Evolutionary conservation across 345 rosid species (phyloP).

Genomic region (Salix suchowensis): DNA sequence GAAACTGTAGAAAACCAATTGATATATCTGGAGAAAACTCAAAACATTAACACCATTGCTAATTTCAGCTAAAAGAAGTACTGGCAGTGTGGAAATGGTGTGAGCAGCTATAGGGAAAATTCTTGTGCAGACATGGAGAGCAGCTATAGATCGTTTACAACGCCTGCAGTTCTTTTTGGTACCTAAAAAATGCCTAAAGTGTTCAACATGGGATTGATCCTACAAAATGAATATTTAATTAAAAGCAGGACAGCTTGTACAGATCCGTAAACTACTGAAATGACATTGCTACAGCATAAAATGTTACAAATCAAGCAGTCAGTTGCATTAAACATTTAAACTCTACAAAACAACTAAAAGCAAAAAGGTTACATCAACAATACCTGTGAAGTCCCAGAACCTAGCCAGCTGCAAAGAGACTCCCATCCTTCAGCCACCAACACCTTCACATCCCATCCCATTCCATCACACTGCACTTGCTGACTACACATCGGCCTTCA

Average conservation of each 20-base stretch:
- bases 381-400: not conserved
- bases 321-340: not conserved
- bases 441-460: not conserved
- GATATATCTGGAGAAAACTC: not conserved
- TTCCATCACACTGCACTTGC: not conserved
- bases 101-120: not conserved
- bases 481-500: not conserved
- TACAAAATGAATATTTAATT: not conserved
- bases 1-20: not conserved
- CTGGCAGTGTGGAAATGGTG: not conserved
- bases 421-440: not conserved
- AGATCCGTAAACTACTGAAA: slow-evolving; percentile 8
- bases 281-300: slow-evolving; percentile 15
- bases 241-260: not conserved
- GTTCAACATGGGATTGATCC: not conserved
- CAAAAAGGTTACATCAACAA: not conserved
- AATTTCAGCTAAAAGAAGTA: not conserved
- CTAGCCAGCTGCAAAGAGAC: not conserved
- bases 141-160: not conserved
- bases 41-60: not conserved
- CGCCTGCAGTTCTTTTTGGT: not conserved
- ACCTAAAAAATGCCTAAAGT: not conserved
- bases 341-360: not conserved
- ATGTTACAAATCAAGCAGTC: slow-evolving; percentile 1
- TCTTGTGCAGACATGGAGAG: not conserved